These are phyloP conservation scores for Rhizoclosmatium sp. DNA, from an alignment of 192 early-diverging fungal species.

Conservation along the genomic window DNA sequence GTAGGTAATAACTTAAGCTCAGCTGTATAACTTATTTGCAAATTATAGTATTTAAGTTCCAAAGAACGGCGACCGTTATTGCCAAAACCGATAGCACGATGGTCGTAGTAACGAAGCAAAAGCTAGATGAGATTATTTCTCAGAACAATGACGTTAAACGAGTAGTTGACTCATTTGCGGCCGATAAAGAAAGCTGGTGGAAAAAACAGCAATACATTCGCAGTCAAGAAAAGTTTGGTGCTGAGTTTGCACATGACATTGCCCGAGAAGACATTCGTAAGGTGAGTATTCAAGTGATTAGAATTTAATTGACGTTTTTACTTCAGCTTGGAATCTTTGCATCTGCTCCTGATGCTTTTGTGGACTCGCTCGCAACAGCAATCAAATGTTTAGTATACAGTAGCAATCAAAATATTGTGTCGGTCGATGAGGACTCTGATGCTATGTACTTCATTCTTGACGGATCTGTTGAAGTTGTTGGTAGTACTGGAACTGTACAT, in stretches of 20 bases:
- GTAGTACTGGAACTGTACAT: conserved; percentile 45
- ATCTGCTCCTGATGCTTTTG: conserved; percentile 43
- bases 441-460: conserved; percentile 57
- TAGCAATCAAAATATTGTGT: conserved; percentile 41
- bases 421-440: conserved; percentile 52
- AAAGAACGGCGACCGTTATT: conserved; percentile 45
- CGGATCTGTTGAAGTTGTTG: conserved; percentile 54
- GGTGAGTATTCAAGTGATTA: conserved; percentile 13
- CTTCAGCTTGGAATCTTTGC: conserved; percentile 49
- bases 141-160: conserved; percentile 20
- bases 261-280: conserved; percentile 47
- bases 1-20: conserved; percentile 26
- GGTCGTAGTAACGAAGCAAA: conserved; percentile 51
- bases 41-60: conserved; percentile 38
- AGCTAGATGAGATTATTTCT: conserved; percentile 38
- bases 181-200: conserved; percentile 39
- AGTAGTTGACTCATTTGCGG: conserved; percentile 13
- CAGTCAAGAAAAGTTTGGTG: conserved; percentile 48
- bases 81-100: conserved; percentile 48
- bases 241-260: conserved; percentile 55
- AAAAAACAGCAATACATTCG: conserved; percentile 33
- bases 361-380: conserved; percentile 44
- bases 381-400: conserved; percentile 43
- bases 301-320: not conserved
- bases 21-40: too few species aligned